phyloP scores from a whole-genome alignment of 1,284 basidiomycete species.

The Irpex rosettiformis region DNA sequence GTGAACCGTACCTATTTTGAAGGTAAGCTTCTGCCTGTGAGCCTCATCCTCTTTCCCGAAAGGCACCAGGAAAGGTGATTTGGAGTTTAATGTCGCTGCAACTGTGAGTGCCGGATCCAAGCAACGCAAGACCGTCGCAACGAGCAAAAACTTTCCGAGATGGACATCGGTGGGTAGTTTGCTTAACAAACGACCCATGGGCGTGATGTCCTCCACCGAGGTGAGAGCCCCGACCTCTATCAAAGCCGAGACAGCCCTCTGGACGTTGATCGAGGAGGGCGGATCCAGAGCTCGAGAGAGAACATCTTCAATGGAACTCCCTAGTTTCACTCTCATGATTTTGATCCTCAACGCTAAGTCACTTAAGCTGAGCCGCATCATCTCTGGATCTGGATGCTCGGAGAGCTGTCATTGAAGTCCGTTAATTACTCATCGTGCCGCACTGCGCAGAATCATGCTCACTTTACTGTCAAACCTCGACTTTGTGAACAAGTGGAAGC shows the following conservation, averaged over 20 bases:
- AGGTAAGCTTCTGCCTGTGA: conserved; percentile 78
- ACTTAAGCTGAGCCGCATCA: conserved; percentile 91
- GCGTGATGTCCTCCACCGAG: conserved; percentile 86
- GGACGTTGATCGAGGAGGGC: conserved; percentile 84
- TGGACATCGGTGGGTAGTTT: conserved; percentile 96
- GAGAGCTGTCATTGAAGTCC: conserved; percentile 60
- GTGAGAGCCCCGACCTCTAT: conserved; percentile 93
- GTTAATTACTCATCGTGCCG: conserved; percentile 26
- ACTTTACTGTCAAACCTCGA: conserved; percentile 77
- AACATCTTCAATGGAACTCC: conserved; percentile 87
- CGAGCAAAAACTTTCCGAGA: conserved; percentile 91
- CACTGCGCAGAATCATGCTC: conserved; percentile 25
- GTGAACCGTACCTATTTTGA: conserved; percentile 63
- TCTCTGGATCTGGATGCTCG: conserved; percentile 93
- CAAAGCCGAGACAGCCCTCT: conserved; percentile 86
- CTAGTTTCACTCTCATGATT: conserved; percentile 91
- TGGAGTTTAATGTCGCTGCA: conserved; percentile 89
- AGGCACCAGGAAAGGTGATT: conserved; percentile 90
- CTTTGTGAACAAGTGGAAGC: conserved; percentile 96
- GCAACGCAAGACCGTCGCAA: conserved; percentile 85
- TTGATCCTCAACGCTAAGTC: conserved; percentile 96
- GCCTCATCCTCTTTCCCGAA: conserved; percentile 89
- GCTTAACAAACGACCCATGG: conserved; percentile 89
- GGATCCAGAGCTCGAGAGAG: conserved; percentile 89
- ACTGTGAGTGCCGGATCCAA: conserved; percentile 96